Conservation (phyloP, 208 protist genomes). For the Strigomonas culicis region DNA sequence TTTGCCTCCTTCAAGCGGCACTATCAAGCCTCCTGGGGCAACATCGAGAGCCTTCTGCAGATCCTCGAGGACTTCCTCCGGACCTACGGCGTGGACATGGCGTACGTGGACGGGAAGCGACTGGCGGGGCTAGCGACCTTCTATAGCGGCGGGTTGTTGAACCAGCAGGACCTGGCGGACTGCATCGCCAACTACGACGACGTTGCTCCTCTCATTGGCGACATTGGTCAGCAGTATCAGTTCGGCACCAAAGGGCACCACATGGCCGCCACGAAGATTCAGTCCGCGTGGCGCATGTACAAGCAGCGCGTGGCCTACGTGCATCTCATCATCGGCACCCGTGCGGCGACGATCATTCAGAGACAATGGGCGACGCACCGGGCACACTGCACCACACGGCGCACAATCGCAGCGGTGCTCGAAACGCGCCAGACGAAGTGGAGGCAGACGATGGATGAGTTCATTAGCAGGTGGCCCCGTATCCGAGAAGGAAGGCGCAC, state of each 20-base stretch:
- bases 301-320: conserved; percentile 72
- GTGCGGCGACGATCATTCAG: conserved; percentile 80
- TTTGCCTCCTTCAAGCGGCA: conserved; percentile 90
- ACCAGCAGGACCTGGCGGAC: conserved; percentile 50
- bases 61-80: conserved; percentile 73
- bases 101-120: conserved; percentile 88
- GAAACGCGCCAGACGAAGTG: conserved; percentile 65
- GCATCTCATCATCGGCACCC: conserved; percentile 73
- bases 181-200: conserved; percentile 86
- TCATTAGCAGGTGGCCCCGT: conserved; percentile 54
- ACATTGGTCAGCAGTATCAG: conserved; percentile 47
- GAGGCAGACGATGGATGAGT: conserved; percentile 82
- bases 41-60: conserved; percentile 73
- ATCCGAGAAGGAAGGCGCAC: conserved; percentile 55
- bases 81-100: conserved; percentile 80
- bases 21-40: conserved; percentile 78
- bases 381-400: conserved; percentile 64
- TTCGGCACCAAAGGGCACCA: conserved; percentile 55
- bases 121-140: conserved; percentile 73
- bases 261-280: conserved; percentile 81
- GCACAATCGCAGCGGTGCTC: conserved; percentile 47
- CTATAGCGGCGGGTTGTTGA: conserved; percentile 47
- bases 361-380: conserved; percentile 77
- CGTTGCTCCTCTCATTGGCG: conserved; percentile 57
- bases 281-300: conserved; percentile 89